phyloP scores from a whole-genome alignment of 139 green algal species.

The Pseudopediastrum boryanum region DNA sequence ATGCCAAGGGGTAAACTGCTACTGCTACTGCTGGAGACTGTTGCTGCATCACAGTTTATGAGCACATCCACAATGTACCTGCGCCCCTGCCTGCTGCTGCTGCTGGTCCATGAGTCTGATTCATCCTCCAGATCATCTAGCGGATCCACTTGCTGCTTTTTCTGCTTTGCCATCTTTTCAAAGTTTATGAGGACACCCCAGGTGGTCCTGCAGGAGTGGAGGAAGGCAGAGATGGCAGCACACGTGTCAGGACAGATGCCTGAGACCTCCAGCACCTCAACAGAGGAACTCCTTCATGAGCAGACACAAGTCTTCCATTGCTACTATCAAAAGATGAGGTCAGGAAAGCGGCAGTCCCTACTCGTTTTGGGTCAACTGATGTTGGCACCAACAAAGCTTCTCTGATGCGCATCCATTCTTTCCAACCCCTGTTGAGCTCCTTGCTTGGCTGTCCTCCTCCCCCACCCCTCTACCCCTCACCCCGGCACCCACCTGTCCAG shows the following conservation, averaged over 20 bases:
- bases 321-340: too few relatives aligned
- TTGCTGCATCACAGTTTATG: constrained; percentile 47
- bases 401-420: too few relatives aligned
- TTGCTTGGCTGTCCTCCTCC: background rate
- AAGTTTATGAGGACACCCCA: constrained; percentile 89
- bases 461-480: background rate
- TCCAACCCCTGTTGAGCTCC: too few relatives aligned
- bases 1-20: background rate
- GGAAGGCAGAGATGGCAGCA: too few relatives aligned
- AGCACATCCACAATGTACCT: constrained; percentile 86
- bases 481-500: constrained; percentile 4
- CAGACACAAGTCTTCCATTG: too few relatives aligned
- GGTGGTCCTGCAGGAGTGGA: too few relatives aligned
- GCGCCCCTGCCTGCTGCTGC: constrained; percentile 10
- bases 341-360: too few relatives aligned
- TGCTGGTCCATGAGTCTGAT: background rate
- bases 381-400: too few relatives aligned
- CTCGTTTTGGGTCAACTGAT: too few relatives aligned
- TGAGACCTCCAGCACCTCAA: too few relatives aligned
- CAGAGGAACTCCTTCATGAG: too few relatives aligned
- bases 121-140: constrained; percentile 16
- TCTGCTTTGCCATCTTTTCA: constrained; percentile 58
- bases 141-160: constrained; percentile 1
- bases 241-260: too few relatives aligned
- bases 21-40: background rate